Percentiles rank a stretch among this genome's conserved stretches.
Conservation (phyloP, 352 stramenopile genomes). For the Phytophthora pisi region DNA sequence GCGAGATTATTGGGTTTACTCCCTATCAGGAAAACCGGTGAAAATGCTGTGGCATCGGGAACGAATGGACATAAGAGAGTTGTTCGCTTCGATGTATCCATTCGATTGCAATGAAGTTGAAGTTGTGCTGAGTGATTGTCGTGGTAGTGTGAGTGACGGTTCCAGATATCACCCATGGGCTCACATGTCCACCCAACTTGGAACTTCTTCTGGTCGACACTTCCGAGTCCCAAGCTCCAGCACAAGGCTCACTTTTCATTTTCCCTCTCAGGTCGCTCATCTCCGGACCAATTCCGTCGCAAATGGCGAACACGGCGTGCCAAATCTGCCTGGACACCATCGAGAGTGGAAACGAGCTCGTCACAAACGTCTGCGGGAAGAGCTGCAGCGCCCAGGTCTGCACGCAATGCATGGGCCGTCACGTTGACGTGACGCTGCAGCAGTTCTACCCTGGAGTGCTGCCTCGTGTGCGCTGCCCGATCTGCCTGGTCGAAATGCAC, state of each 20-base stretch:
- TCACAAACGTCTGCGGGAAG: constrained; percentile 19
- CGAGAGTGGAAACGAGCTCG: constrained; percentile 3
- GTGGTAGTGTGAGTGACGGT: neutral
- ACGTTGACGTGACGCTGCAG: constrained; percentile 34
- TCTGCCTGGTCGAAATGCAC: constrained; percentile 28
- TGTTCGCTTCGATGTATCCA: neutral
- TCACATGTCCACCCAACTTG: no score
- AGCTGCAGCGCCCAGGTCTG: constrained; percentile 33
- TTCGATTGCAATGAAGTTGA: neutral
- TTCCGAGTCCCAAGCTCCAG: no score
- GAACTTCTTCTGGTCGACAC: no score
- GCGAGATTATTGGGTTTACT: constrained; percentile 59
- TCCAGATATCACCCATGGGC: no score
- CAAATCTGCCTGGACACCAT: constrained; percentile 47
- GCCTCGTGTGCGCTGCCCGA: constrained; percentile 37
- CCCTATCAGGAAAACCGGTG: constrained; percentile 83
- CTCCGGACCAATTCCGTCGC: no score
- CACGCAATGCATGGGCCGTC: constrained; percentile 22
- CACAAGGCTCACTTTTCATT: neutral
- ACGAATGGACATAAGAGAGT: neutral
- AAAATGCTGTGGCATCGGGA: constrained; percentile 1
- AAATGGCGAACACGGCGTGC: neutral
- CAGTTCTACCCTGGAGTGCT: constrained; percentile 40
- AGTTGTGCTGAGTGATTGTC: neutral
- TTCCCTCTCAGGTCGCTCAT: neutral